phyloP scores from a whole-genome alignment of 176 grass and related monocot species.

The Oryza brachyantha region DNA sequence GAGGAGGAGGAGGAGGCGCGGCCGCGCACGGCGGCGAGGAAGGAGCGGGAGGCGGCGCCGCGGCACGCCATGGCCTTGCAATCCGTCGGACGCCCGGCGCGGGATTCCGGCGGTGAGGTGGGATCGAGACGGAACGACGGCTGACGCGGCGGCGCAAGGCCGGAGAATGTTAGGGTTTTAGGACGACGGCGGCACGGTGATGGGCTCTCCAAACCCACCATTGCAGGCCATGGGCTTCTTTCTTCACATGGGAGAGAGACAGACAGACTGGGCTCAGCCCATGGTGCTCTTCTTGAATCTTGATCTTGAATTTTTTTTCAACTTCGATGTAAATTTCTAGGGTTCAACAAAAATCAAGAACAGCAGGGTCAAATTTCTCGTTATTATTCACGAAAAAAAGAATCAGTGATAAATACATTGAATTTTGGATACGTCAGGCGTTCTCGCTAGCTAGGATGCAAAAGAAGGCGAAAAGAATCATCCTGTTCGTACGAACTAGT shows the following conservation, averaged over 20 bases:
- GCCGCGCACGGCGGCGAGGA: slow-evolving; percentile 44
- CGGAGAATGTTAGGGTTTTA: slow-evolving; percentile 66
- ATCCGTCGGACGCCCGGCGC: slow-evolving; percentile 17
- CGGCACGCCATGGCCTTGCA: slow-evolving; percentile 62
- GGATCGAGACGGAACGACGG: background rate
- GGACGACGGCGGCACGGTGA: background rate
- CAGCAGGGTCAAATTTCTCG: too few species aligned
- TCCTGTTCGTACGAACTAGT: too few species aligned
- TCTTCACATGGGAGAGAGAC: background rate
- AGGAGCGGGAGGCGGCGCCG: slow-evolving; percentile 57
- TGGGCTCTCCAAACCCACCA: background rate
- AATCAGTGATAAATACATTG: too few species aligned
- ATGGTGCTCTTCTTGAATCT: background rate
- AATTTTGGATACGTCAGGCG: too few species aligned
- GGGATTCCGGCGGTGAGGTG: background rate
- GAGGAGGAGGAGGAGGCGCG: too few species aligned
- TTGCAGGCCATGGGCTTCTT: background rate
- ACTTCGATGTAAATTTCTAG: background rate
- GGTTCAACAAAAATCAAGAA: background rate
- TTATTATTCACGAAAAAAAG: too few species aligned
- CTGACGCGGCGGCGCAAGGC: background rate
- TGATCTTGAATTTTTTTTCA: background rate
- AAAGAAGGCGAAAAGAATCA: too few species aligned
- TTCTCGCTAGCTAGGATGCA: too few species aligned
- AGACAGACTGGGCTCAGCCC: background rate